Base-by-base conservation (phyloP, 768 basidiomycete species). In the Antrodiella citrinella region DNA sequence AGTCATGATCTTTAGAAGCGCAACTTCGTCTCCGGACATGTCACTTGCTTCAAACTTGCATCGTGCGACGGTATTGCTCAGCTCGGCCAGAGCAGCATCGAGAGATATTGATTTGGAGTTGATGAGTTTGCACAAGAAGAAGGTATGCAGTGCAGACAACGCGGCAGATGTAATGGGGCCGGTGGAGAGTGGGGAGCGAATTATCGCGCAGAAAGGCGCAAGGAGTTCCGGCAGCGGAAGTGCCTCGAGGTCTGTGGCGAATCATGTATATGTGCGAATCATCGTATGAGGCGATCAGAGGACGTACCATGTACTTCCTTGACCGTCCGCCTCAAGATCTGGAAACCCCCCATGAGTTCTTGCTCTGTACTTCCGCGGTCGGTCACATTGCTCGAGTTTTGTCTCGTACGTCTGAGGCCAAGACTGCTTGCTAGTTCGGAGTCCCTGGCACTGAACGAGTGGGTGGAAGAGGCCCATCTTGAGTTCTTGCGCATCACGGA, bases 31-130 rank as follows among this genome's bases (percentile, higher is more conserved):
- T 4, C 91, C 89, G n/a, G 93, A 91, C 1, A 91, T 91, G 63
- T 97, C 93, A 60, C 90, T 95, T 3, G 91, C 90, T 68, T 98
- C 95, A 62, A 99, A 99, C 69, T 95, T 93, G 76, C 95, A 97
- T 61, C 91, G 91, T 4, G 95, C 91, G 11, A 94, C 80, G 0
- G 95, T 84, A 52, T 79, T 85, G 64, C 93, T 94, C 51, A 96
- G 75, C 54, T 91, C 89, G 15, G 82, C 73, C 47, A 98, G 75
- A 4, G 86, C 86, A 48, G 70, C 62, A 55, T 84, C 76, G 53
- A 94, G 67, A 30, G 73, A 69, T 45, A 73, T 54, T 40, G 86
- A 78, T 35, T 69, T 63, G 12, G 77, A 68, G 9, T 72, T 75
- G 45, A 95, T 81, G 60, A 94, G 72, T 21, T 81, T 81, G 61